These are phyloP conservation scores for Lasiodiplodia gonubiensis DNA, from an alignment of 2,329 filamentous ascomycete genomes.

Conservation along the genomic window DNA sequence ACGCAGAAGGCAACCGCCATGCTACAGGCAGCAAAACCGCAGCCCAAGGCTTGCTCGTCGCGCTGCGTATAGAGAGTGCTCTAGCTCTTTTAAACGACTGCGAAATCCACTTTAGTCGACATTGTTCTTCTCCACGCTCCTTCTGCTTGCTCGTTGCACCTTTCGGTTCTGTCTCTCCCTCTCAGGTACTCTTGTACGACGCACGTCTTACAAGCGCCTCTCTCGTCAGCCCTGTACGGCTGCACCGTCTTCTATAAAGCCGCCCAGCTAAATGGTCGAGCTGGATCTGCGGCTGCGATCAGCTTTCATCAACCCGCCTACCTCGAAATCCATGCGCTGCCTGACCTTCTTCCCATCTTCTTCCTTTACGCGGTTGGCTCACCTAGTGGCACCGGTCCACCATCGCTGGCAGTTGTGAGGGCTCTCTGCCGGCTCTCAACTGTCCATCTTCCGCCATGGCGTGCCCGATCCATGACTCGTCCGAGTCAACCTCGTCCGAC, in stretches of 20 bases:
- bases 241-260: not conserved
- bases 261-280: not conserved
- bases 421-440: not conserved
- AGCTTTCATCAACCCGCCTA: not conserved
- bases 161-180: not conserved
- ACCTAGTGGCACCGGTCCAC: conserved; percentile 26
- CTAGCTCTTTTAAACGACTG: not conserved
- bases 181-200: conserved; percentile 13
- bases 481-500: not conserved
- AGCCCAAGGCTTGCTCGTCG: not conserved
- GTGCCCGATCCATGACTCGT: conserved; percentile 5
- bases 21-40: conserved; percentile 11
- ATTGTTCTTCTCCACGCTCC: conserved; percentile 9
- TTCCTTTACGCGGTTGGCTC: conserved; percentile 16
- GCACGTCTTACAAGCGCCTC: conserved; percentile 1
- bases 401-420: conserved; percentile 28
- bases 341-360: conserved; percentile 9
- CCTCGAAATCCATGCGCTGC: conserved; percentile 26
- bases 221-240: conserved; percentile 20
- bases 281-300: conserved; percentile 4
- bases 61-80: not conserved
- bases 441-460: conserved; percentile 7
- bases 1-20: not conserved
- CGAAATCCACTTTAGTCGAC: not conserved
- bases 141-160: conserved; percentile 2